Conservation (phyloP, 2,329 filamentous ascomycete genomes). For the Tolypocladium endophyticum region DNA sequence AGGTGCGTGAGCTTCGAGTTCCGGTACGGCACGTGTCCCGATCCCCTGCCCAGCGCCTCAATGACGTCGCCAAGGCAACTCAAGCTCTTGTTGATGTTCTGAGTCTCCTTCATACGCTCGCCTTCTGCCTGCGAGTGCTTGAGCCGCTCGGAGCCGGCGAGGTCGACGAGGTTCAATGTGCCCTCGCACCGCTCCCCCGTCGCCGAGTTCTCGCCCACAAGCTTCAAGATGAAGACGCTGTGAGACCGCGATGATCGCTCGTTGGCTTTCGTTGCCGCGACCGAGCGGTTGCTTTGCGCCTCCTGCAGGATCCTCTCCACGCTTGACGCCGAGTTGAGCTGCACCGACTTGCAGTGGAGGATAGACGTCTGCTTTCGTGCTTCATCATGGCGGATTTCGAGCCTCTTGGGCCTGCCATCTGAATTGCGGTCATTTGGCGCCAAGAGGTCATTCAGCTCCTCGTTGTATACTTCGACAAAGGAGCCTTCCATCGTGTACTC, state of each 20-base stretch:
- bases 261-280: conserved; percentile 96
- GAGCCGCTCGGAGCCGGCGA: conserved; percentile 85
- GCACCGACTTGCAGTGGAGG: conserved; percentile 66
- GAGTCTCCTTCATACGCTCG: conserved; percentile 82
- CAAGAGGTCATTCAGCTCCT: conserved; percentile 86
- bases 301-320: conserved; percentile 72
- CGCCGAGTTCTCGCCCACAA: conserved; percentile 56
- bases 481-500: conserved; percentile 87
- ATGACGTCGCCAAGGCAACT: conserved; percentile 92
- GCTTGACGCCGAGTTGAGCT: conserved; percentile 66
- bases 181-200: conserved; percentile 83
- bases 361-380: conserved; percentile 72
- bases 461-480: conserved; percentile 97
- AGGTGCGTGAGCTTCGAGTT: conserved; percentile 97
- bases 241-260: conserved; percentile 90
- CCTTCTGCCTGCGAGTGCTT: conserved; percentile 82
- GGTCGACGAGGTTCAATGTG: conserved; percentile 88
- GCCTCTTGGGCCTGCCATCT: conserved; percentile 65
- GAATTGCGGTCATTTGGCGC: conserved; percentile 40
- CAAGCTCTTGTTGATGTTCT: conserved; percentile 93
- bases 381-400: conserved; percentile 83
- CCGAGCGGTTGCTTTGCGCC: conserved; percentile 77
- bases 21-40: conserved; percentile 79
- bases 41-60: conserved; percentile 76
- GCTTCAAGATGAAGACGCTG: conserved; percentile 89